These are phyloP conservation scores for Aspergillus sp. DNA, from an alignment of 2,329 filamentous ascomycete genomes.

Conservation along the genomic window DNA sequence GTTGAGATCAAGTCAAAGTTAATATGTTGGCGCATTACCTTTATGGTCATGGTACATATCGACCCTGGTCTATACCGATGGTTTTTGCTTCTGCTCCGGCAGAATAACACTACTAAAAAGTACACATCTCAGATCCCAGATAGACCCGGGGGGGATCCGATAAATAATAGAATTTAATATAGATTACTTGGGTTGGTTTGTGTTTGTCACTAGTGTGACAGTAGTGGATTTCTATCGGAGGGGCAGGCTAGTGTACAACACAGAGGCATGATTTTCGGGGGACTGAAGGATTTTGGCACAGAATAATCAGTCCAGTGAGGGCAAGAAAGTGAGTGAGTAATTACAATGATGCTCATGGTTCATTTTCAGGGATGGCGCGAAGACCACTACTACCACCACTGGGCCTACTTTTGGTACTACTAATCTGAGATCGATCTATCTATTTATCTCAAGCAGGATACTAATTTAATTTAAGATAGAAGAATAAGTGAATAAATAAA, in stretches of 20 bases:
- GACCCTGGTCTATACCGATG: neutral
- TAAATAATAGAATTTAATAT: constrained; percentile 17
- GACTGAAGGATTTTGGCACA: constrained; percentile 6
- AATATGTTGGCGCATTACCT: neutral
- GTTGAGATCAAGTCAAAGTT: neutral
- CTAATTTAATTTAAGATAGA: neutral
- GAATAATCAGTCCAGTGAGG: too few species aligned
- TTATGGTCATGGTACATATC: constrained; percentile 1
- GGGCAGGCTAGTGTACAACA: constrained; percentile 14
- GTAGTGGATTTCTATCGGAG: constrained; percentile 21
- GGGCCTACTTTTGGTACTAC: too few species aligned
- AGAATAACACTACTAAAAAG: constrained; percentile 1
- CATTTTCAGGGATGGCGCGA: neutral
- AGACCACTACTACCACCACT: neutral
- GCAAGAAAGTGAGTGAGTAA: neutral
- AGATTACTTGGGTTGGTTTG: constrained; percentile 20
- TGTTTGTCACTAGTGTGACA: constrained; percentile 32
- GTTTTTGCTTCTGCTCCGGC: neutral
- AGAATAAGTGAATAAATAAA: neutral
- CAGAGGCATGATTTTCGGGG: constrained; percentile 8
- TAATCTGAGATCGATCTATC: too few species aligned
- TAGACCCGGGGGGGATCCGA: constrained; percentile 1
- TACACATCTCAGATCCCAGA: constrained; percentile 9
- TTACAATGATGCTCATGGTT: neutral
- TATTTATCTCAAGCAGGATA: neutral